These are phyloP conservation scores for Tothia fuscella DNA, from an alignment of 2,329 filamentous ascomycete genomes.

Conservation along the genomic window DNA sequence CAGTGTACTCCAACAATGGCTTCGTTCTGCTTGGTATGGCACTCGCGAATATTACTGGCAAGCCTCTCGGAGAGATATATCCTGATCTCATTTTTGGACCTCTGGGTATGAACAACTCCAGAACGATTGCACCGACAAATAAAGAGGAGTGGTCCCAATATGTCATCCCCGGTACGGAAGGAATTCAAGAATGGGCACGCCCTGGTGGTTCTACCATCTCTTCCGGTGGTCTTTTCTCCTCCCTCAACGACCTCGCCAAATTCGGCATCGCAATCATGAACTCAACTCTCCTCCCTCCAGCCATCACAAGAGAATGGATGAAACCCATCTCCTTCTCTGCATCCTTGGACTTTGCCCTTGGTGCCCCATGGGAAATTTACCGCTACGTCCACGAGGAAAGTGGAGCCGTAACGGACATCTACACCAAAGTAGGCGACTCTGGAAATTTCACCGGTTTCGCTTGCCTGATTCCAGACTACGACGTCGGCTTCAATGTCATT, in stretches of 20 bases:
- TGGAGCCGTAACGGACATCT: constrained; percentile 22
- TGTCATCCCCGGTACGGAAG: constrained; percentile 11
- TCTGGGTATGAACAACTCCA: constrained; percentile 32
- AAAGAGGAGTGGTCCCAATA: constrained; percentile 11
- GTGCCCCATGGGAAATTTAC: constrained; percentile 29
- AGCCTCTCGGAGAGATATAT: constrained; percentile 28
- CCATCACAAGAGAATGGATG: constrained; percentile 29
- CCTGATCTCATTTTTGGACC: constrained; percentile 31
- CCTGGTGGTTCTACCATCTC: constrained; percentile 2
- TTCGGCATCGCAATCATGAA: constrained; percentile 29
- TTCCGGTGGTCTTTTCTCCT: constrained; percentile 24
- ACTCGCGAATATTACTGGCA: constrained; percentile 33
- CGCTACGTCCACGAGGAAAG: constrained; percentile 15
- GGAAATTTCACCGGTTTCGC: constrained; percentile 28
- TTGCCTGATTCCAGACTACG: constrained; percentile 32
- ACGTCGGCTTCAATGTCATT: constrained; percentile 30
- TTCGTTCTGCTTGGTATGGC: constrained; percentile 35
- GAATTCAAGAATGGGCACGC: background rate
- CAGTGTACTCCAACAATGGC: constrained; percentile 39
- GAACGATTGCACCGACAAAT: constrained; percentile 22
- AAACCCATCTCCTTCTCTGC: constrained; percentile 29
- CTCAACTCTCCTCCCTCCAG: constrained; percentile 22
- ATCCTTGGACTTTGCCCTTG: constrained; percentile 22
- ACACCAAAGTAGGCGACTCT: constrained; percentile 32
- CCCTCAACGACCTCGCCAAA: constrained; percentile 24